Base-by-base conservation (phyloP, 2,329 filamentous ascomycete species). In the Lasiodiplodia gonubiensis region DNA sequence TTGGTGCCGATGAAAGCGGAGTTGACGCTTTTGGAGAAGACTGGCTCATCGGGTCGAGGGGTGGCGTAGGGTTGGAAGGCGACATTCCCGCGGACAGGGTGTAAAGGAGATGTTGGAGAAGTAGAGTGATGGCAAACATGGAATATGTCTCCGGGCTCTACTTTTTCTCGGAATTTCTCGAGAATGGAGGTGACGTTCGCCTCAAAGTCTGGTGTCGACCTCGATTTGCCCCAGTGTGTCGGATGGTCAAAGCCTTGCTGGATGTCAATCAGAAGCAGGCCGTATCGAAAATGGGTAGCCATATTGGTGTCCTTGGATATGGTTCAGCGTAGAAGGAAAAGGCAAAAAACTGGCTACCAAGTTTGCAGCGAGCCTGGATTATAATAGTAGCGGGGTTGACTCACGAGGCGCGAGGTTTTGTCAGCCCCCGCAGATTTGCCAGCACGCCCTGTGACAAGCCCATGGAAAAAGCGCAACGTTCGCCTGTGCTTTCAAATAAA, bases 231-330 rank as follows among this genome's bases (percentile, higher is more conserved):
- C 46, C 46, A 52, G 39, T 51, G 49, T 2, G 60, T 52, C 2
- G 60, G 60, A 21, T 64, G 46, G 30, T 64, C n/a, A 12, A 64
- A 64, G 8, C 46, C 60, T 23, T 64, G 60, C 46, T 64, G 60
- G 27, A 64, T 51, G 60, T 64, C 60, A 46, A 64, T 52, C 30
- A 64, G 60, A 16, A 64, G n/a, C 2, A 64, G 30, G 12, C 60
- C 60, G 30, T 52, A 39, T n/a, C 49, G 60, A 11, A 16, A 21
- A 37, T 14, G 33, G 39, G 18, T 12, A 25, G 14, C 18, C 12
- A 33, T 25, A 2, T n/a, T 42, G 4, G 6, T 7, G 35, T 54
- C 11, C n/a, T 27, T 30, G 6, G n/a, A 2, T 18, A 35, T 14
- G 30, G 10, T 35, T 4, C 18, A 33, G 18, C 0, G 23, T 18